These are phyloP conservation scores for Backusella tuberculispora DNA, from an alignment of 192 early-diverging fungal species.

Conservation along the genomic window DNA sequence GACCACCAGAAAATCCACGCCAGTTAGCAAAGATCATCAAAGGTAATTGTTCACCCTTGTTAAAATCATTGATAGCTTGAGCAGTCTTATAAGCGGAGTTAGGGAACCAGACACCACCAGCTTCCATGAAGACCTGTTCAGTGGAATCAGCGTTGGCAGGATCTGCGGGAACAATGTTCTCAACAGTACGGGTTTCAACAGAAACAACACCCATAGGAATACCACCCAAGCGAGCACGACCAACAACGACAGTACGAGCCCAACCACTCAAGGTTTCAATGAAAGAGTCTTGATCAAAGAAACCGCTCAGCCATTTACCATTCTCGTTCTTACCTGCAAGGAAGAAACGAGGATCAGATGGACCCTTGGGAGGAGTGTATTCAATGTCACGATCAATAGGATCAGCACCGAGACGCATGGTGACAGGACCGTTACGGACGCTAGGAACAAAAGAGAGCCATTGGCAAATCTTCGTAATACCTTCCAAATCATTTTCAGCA, in stretches of 20 bases:
- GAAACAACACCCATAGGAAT: slow-evolving; percentile 97
- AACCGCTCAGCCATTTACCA: slow-evolving; percentile 83
- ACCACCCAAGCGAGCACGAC: slow-evolving; percentile 93
- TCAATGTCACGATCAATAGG: slow-evolving; percentile 83
- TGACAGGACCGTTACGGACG: slow-evolving; percentile 66
- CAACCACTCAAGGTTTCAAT: slow-evolving; percentile 95
- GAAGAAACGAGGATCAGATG: slow-evolving; percentile 91
- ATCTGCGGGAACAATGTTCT: slow-evolving; percentile 91
- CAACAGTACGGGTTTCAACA: slow-evolving; percentile 94
- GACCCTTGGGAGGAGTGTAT: slow-evolving; percentile 79
- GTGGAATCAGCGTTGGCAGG: slow-evolving; percentile 89
- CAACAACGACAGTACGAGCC: slow-evolving; percentile 95
- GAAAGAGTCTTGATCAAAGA: slow-evolving; percentile 98
- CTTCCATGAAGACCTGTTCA: slow-evolving; percentile 89
- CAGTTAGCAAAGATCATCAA: slow-evolving; percentile 99
- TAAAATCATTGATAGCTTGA: slow-evolving; percentile 98
- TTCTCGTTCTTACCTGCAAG: slow-evolving; percentile 74
- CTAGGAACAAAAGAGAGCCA: slow-evolving; percentile 95
- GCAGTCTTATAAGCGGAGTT: slow-evolving; percentile 99
- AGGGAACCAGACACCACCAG: slow-evolving; percentile 98
- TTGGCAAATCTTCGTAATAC: slow-evolving; percentile 89
- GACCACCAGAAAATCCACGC: slow-evolving; percentile 99
- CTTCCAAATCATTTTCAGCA: slow-evolving; percentile 93
- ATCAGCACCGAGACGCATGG: slow-evolving; percentile 67
- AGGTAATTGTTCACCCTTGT: slow-evolving; percentile 97